Base-by-base conservation (phyloP, 2,329 filamentous ascomycete species). In the Monilinia fructicola region DNA sequence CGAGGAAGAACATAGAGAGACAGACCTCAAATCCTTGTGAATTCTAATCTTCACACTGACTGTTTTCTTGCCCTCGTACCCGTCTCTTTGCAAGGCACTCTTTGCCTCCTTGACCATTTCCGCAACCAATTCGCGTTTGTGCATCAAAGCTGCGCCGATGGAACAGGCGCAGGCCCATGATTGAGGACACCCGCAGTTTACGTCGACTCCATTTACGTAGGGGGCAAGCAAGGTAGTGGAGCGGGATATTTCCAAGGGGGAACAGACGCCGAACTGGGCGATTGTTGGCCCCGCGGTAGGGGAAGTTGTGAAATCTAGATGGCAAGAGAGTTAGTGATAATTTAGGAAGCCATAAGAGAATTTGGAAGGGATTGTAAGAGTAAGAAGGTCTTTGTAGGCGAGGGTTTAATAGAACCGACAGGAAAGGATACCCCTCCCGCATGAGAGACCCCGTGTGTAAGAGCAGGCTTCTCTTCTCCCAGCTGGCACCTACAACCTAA, bases 121-220 rank as follows among this genome's bases (percentile, higher is more conserved):
- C 4, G 85, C 82, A n/a, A 91, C 88, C 4, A 89, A 79, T 70
- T 87, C 85, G 11, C 87, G 83, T 60, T 82, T 79, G 54, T 85
- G 81, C 87, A 91, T 90, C 44, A 91, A 79, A n/a, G 86, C 86
- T 5, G 88, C 89, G 6, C 89, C 89, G 3, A 91, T 80, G 1
- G 81, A 85, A 75, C 88, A 86, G 53, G 87, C 84, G 72, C 89
- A 89, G 0, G 89, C 88, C 89, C 89, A 91, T 7, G 84, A 85
- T 77, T 91, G 89, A 10, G 89, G 89, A 73, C 89, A 91, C 14
- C 89, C 89, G 76, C 89, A 91, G 78, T 91, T 91, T 52, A 91
- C 80, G 72, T 91, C 87, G 3, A 91, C 83, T 69, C 89, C 89
- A 72, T 83, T 83, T 63, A 85, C 84, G 74, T 80, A 85, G 2